phyloP scores from a whole-genome alignment of 768 basidiomycete species.

The Phaeotremella skinneri region DNA sequence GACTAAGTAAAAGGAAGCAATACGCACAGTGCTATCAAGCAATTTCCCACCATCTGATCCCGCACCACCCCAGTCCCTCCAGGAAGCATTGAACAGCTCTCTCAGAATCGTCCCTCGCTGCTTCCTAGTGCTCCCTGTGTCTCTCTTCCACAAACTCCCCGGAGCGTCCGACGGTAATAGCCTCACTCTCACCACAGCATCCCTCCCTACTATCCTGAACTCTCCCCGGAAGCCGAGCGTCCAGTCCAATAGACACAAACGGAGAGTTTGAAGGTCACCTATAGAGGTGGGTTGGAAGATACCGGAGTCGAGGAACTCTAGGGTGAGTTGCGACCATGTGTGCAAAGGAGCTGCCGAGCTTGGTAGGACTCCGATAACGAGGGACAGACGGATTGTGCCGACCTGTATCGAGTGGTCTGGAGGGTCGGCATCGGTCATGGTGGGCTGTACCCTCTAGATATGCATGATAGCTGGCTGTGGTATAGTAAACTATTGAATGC shows the following conservation, averaged over 20 bases:
- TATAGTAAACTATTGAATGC: neutral
- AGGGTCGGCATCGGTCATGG: neutral
- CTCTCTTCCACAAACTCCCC: constrained; percentile 22
- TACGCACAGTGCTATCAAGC: constrained; percentile 17
- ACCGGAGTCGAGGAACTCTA: neutral
- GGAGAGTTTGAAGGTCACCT: neutral
- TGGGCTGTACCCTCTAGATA: too few relatives aligned
- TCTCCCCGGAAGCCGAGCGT: constrained; percentile 14
- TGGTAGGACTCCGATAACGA: neutral
- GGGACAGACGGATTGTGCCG: neutral
- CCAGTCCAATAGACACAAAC: constrained; percentile 4
- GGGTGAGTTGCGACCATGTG: neutral
- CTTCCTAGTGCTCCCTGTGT: neutral
- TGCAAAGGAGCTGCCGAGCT: too few relatives aligned
- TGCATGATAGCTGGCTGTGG: too few relatives aligned
- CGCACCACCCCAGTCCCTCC: constrained; percentile 7
- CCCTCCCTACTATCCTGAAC: neutral
- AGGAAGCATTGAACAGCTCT: constrained; percentile 11
- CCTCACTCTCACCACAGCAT: constrained; percentile 13
- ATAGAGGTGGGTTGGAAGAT: neutral
- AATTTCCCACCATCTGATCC: constrained; percentile 6
- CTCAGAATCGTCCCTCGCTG: neutral
- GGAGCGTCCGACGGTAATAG: constrained; percentile 22
- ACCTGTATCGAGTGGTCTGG: neutral
- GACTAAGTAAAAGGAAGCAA: neutral